phyloP scores from a whole-genome alignment of 2,329 filamentous ascomycete species.

The Fusarium acutatum region DNA sequence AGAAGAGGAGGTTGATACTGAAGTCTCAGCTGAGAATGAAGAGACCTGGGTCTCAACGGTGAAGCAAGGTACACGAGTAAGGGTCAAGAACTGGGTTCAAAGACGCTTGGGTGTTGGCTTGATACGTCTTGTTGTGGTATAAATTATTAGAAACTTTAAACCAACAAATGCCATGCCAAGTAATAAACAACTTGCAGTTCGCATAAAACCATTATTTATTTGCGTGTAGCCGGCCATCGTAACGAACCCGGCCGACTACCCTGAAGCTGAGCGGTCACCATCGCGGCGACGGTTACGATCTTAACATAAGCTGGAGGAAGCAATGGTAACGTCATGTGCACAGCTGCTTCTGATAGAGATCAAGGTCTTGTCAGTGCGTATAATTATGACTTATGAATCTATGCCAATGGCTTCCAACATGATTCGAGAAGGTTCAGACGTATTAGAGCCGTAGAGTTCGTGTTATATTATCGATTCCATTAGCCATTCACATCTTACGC shows the following conservation, averaged over 20 bases:
- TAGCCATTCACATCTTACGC: neutral
- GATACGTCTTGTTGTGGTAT: neutral
- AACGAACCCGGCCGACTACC: neutral
- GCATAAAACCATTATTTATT: neutral
- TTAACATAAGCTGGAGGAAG: neutral
- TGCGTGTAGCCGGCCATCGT: fast-evolving
- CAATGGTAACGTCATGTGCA: neutral
- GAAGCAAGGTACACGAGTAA: neutral
- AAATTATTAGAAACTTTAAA: neutral
- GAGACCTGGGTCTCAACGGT: fast-evolving
- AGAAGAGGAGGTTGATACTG: neutral
- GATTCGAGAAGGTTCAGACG: neutral
- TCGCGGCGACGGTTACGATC: neutral
- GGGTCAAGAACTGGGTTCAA: neutral
- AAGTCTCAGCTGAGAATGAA: neutral
- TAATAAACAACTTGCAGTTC: neutral
- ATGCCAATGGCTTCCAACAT: neutral
- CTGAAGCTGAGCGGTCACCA: neutral
- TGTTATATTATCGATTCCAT: neutral
- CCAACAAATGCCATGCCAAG: neutral
- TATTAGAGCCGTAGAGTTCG: neutral
- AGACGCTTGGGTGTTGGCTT: neutral
- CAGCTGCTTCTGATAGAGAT: neutral
- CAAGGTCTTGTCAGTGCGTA: neutral
- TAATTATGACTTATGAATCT: neutral